These are phyloP conservation scores for Sordariomycetes sp. DNA, from an alignment of 2,329 filamentous ascomycete species.

Conservation along the genomic window DNA sequence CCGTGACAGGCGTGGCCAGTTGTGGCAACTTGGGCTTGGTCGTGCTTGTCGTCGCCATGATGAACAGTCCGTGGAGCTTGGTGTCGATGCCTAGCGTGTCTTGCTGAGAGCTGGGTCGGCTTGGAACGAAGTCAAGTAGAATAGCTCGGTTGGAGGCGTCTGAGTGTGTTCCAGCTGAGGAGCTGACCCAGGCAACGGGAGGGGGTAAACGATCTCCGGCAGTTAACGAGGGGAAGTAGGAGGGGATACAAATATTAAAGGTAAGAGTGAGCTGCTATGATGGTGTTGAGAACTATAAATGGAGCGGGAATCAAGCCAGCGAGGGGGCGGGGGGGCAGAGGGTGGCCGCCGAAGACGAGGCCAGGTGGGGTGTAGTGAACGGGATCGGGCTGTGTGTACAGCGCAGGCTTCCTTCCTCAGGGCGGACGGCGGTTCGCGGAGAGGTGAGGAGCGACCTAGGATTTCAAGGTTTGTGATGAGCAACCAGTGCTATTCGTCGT, in stretches of 20 bases:
- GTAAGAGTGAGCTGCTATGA: not conserved
- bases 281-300: not conserved
- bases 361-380: not conserved
- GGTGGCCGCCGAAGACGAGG: slow-evolving; percentile 2
- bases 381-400: not conserved
- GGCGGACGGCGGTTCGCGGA: not conserved
- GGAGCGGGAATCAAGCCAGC: not conserved
- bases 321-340: slow-evolving; percentile 1
- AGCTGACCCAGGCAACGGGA: not conserved
- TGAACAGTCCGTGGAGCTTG: not conserved
- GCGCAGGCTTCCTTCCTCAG: not conserved
- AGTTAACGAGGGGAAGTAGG: not conserved
- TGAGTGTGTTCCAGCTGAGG: not conserved
- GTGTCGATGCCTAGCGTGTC: not conserved
- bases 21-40: slow-evolving; percentile 46
- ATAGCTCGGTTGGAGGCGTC: not conserved
- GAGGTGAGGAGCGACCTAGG: not conserved
- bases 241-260: slow-evolving; percentile 2
- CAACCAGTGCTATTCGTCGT: slow-evolving; percentile 4
- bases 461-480: not conserved
- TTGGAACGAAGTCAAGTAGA: not conserved
- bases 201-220: not conserved
- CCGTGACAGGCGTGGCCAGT: slow-evolving; percentile 48
- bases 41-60: slow-evolving; percentile 11
- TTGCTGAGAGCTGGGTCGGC: not conserved